Conservation (phyloP, 164 flowering plant species). For the Piper longum region DNA sequence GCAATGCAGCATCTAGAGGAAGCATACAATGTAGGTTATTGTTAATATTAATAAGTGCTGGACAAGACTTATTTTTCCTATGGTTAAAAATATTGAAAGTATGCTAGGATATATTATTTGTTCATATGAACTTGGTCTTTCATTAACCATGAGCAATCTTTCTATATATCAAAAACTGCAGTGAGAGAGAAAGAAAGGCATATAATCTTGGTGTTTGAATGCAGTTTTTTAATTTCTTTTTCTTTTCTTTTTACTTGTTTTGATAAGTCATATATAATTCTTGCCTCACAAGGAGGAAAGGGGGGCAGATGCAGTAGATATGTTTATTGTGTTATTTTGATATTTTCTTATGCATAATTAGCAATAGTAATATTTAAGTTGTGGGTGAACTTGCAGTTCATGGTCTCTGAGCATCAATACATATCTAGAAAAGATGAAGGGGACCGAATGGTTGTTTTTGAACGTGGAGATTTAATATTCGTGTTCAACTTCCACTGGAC, state of each 20-base stretch:
- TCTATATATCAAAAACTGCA: too few species aligned
- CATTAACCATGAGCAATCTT: too few species aligned
- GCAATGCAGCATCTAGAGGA: conserved; percentile 97
- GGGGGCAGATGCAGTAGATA: not conserved
- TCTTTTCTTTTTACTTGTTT: not conserved
- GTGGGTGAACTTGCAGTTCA: conserved; percentile 41
- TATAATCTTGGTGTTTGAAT: not conserved
- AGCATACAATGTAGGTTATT: conserved; percentile 50
- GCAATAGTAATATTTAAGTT: too few species aligned
- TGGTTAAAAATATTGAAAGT: not conserved
- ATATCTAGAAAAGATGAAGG: conserved; percentile 87
- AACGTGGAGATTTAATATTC: conserved; percentile 81
- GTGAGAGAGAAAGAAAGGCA: too few species aligned
- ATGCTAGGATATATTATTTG: not conserved
- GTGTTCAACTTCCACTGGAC: conserved; percentile 96
- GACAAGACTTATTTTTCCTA: not conserved
- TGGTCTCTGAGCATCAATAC: conserved; percentile 86
- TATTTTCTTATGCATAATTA: not conserved
- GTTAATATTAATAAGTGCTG: not conserved
- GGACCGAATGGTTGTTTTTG: conserved; percentile 66
- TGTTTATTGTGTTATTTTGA: not conserved
- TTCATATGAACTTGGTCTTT: not conserved
- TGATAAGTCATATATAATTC: not conserved
- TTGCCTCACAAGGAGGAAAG: too few species aligned
- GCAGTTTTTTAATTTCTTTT: not conserved